These are phyloP conservation scores for Plasmodium adleri DNA, from an alignment of 169 alveolate species.

Conservation along the genomic window DNA sequence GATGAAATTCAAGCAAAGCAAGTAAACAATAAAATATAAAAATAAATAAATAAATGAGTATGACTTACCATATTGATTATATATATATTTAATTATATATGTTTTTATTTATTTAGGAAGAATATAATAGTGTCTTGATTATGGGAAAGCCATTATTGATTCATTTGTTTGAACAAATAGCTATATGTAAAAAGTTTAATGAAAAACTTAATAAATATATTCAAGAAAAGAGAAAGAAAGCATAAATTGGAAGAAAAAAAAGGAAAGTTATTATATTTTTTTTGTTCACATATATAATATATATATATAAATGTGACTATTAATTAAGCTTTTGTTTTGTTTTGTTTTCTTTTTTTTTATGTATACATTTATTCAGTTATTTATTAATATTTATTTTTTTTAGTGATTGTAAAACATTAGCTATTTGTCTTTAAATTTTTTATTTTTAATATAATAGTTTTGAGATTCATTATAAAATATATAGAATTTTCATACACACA, in stretches of 20 bases:
- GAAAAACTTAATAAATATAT: conserved; percentile 64
- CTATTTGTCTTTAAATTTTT: no score
- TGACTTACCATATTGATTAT: background rate
- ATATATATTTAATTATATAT: no score
- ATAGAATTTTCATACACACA: no score
- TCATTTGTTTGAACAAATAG: conserved; percentile 68
- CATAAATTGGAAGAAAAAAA: background rate
- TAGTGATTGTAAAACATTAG: background rate
- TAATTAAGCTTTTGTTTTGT: no score
- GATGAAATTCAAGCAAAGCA: conserved; percentile 70
- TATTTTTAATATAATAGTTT: no score
- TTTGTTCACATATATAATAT: no score
- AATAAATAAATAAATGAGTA: background rate
- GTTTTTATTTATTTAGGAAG: conserved; percentile 47
- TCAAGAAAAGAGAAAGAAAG: conserved; percentile 57
- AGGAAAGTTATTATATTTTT: background rate
- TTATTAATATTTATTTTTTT: background rate
- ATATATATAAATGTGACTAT: no score
- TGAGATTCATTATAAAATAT: no score
- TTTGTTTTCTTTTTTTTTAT: no score
- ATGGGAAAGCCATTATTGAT: conserved; percentile 70
- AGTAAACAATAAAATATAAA: conserved; percentile 18
- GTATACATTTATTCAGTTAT: no score
- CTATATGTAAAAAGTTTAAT: conserved; percentile 70
- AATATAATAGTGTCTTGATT: conserved; percentile 60